Conservation (phyloP, 1,139 yeast species). For the Arxiozyma telluris region DNA sequence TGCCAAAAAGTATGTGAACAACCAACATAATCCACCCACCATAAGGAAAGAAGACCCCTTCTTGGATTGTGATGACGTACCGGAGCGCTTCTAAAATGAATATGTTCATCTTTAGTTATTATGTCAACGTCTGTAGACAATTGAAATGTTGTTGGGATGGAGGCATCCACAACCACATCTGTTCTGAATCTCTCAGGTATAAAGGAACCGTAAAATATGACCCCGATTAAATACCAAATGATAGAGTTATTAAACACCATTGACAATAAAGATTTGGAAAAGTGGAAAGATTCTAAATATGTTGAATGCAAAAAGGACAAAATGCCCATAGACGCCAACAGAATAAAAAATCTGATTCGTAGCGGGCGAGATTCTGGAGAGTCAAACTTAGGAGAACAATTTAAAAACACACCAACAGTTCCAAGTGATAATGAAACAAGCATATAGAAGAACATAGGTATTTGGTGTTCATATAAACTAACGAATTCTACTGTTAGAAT, state of each 20-base stretch:
- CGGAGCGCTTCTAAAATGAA: conserved; percentile 51
- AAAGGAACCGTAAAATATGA: conserved; percentile 76
- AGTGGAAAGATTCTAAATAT: conserved; percentile 46
- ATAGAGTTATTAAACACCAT: conserved; percentile 33
- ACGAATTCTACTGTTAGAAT: conserved; percentile 80
- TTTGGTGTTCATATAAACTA: conserved; percentile 43
- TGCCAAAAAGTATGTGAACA: conserved; percentile 94
- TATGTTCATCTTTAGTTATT: conserved; percentile 28
- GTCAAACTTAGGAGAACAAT: conserved; percentile 89
- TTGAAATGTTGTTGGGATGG: conserved; percentile 30
- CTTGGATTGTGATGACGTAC: conserved; percentile 3
- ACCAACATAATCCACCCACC: conserved; percentile 76
- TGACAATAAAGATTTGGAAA: conserved; percentile 34
- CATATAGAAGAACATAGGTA: conserved; percentile 39
- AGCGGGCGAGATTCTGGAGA: conserved; percentile 73
- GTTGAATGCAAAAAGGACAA: conserved; percentile 53
- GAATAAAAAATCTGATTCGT: conserved; percentile 74
- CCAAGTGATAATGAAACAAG: conserved; percentile 60
- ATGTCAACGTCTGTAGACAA: conserved; percentile 25
- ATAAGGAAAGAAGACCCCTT: conserved; percentile 46
- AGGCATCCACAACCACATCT: conserved; percentile 37
- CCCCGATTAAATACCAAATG: conserved; percentile 71
- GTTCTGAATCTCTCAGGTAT: conserved; percentile 85
- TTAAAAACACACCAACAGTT: conserved; percentile 59
- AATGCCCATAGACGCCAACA: conserved; percentile 69